Evolutionary conservation across 1,284 basidiomycete genomes (phyloP), one percentile per base, ranked within the genome.

Genomic region (Puccinia polysora): DNA sequence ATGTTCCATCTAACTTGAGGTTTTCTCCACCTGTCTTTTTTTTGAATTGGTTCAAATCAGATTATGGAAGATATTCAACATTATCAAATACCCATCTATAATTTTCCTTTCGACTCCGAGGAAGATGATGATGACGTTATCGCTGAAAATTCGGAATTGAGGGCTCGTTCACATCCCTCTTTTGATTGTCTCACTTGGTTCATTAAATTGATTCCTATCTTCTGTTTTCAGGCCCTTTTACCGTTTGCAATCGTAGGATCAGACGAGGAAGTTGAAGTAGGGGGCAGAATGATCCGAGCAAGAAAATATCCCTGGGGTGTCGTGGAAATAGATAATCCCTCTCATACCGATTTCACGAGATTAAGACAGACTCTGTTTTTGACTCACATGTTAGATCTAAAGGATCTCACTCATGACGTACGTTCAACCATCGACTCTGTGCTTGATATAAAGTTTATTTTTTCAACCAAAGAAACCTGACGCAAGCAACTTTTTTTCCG

Each of bases 41-140:
- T 18, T 7, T 7, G 18, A 43, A 43, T 43, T 43, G 7, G 40
- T 8, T 43, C 40, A 43, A 58, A 7, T 30, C 76, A 94, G 90
- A 88, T 98, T 79, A 97, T 97, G 93, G 94, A 98, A 82, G 95
- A 98, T 80, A 97, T 98, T 76, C 94, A 97, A 79, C 86, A 97
- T 83, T 97, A 98, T 80, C 88, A 89, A 76, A 98, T 99, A 77
- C 95, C 96, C 4, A 89, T 98, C 55, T 99, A 98, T 85, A 98
- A 98, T 84, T 99, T 99, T 86, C 96, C 96, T 0, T 99, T 96
- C 81, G 96, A 98, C 77, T 88, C 94, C 25, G 96, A 99, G 81
- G 96, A 99, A 82, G 81, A 99, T 78, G 96, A 99, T 80, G 94
- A 97, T 80, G 96, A 98, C 78, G 98, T 95, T 4, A 94, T 99